A percentile compares a stretch with the other conserved stretches of the same genome.
These are phyloP conservation scores for Coemansia guatemalensis DNA, from an alignment of 192 early-diverging fungal species.

Conservation along the genomic window DNA sequence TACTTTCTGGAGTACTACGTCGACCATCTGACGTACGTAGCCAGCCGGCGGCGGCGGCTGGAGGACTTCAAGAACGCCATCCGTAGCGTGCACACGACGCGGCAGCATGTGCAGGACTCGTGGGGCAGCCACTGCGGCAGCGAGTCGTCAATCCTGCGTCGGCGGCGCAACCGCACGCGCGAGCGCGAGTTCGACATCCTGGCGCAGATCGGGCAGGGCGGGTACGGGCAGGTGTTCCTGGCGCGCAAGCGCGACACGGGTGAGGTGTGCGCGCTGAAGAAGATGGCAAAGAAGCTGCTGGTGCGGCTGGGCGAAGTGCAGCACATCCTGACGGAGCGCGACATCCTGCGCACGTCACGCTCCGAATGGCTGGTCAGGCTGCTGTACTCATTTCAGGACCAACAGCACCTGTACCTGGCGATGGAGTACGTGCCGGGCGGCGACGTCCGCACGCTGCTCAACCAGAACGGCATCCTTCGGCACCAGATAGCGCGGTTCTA, in stretches of 20 bases:
- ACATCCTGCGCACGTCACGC: constrained; percentile 65
- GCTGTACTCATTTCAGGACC: constrained; percentile 85
- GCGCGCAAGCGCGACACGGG: constrained; percentile 66
- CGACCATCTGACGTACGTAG: constrained; percentile 70
- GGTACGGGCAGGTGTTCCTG: constrained; percentile 75
- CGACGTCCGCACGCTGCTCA: constrained; percentile 75
- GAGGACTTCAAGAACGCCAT: constrained; percentile 57
- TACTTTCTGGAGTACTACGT: constrained; percentile 82
- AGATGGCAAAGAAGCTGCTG: constrained; percentile 69
- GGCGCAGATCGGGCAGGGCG: constrained; percentile 74
- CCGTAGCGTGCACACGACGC: constrained; percentile 39
- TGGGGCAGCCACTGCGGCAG: constrained; percentile 59
- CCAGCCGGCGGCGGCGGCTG: constrained; percentile 61
- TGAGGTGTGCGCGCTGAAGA: constrained; percentile 71
- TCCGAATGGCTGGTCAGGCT: constrained; percentile 84
- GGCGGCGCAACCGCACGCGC: constrained; percentile 63
- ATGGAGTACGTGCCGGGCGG: constrained; percentile 70
- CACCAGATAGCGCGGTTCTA: constrained; percentile 84
- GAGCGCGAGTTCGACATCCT: constrained; percentile 67
- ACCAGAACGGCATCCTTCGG: constrained; percentile 67
- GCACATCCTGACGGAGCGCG: constrained; percentile 73
- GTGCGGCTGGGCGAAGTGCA: constrained; percentile 65
- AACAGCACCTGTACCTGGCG: constrained; percentile 67
- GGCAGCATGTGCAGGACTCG: constrained; percentile 53
- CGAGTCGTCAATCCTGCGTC: constrained; percentile 60